Evolutionary conservation across 495 filamentous ascomycete species (phyloP).

Genomic region (Neurospora hispaniola): DNA sequence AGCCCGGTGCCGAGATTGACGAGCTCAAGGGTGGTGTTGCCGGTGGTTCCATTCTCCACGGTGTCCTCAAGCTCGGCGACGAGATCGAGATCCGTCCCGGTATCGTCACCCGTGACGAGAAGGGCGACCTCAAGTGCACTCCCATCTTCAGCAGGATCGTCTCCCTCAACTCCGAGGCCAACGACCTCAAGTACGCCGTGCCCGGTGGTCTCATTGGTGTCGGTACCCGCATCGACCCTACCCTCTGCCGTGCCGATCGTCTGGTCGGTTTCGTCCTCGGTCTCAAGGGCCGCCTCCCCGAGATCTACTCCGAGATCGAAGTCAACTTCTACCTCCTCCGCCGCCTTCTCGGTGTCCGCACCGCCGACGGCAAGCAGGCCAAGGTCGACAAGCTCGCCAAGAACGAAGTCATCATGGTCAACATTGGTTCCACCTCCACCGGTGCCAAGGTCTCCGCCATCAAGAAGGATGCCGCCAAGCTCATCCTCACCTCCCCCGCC

Average conservation of each 20-base stretch:
- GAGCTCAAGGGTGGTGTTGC: slow-evolving; percentile 98
- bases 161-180: slow-evolving; percentile 91
- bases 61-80: slow-evolving; percentile 89
- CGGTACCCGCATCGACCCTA: slow-evolving; percentile 92
- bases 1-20: slow-evolving; percentile 98
- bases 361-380: slow-evolving; percentile 95
- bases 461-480: slow-evolving; percentile 90
- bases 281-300: slow-evolving; percentile 78
- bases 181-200: slow-evolving; percentile 94
- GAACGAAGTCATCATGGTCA: slow-evolving; percentile 98
- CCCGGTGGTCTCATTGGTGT: slow-evolving; percentile 96
- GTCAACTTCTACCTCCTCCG: slow-evolving; percentile 98
- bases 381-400: slow-evolving; percentile 97
- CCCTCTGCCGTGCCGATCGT: slow-evolving; percentile 95
- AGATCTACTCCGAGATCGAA: slow-evolving; percentile 94
- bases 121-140: slow-evolving; percentile 88
- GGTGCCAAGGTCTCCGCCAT: slow-evolving; percentile 92
- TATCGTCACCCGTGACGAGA: slow-evolving; percentile 86
- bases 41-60: slow-evolving; percentile 90
- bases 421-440: slow-evolving; percentile 94
- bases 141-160: slow-evolving; percentile 94
- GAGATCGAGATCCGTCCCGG: slow-evolving; percentile 97
- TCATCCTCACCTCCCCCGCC: slow-evolving; percentile 68
- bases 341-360: slow-evolving; percentile 89
- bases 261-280: slow-evolving; percentile 96